Base-by-base conservation (phyloP, 441 rosid genomes). In the Erysimum pusillum region DNA sequence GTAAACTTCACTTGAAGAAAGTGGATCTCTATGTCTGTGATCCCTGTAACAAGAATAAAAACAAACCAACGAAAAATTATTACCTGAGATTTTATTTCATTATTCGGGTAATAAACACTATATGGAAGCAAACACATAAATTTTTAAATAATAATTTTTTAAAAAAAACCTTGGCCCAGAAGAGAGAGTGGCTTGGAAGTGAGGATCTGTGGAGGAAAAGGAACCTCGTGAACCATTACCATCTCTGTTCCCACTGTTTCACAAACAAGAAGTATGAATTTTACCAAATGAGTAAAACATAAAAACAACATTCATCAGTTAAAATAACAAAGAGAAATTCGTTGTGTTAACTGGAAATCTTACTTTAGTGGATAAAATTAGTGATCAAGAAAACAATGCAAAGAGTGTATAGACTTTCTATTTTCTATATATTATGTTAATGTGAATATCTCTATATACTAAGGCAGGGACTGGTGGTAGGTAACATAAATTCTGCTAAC, bases 1-100 rank as follows among this genome's bases (percentile, higher is more conserved):
- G 98, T 94, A 83, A 89, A 91, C 89, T 94, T 92, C 64, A 94
- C 92, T 63, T 94, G 98, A 17, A 94, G 89, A 67, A 91, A 94
- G 67, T 92, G 98, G 57, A 94, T 92, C 81, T 92, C 98, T 9
- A 94, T 84, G 65, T 94, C 98, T n/a, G 98, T 94, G 46, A 94
- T 82, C 56, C 98, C 97, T 93, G 87, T 63, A 15, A 9, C 13
- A 36, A 35, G 3, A 14, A 44, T 51, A 0, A 45, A 0, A 49
- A 45, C 22, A 52, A 54, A 14, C 25, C 20, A 17, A 17, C 28
- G 10, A 3, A 32, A 64, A 12, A 3, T 41, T 17, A 69, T 28
- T 42, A 69, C 35, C 17, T 31, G 25, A 31, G 17, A 14, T n/a
- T 22, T 11, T 36, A 12, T n/a, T 53, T 6, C 17, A 45, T 42